Conservation (phyloP, 331 rosid genomes). For the Acacia concinna region DNA sequence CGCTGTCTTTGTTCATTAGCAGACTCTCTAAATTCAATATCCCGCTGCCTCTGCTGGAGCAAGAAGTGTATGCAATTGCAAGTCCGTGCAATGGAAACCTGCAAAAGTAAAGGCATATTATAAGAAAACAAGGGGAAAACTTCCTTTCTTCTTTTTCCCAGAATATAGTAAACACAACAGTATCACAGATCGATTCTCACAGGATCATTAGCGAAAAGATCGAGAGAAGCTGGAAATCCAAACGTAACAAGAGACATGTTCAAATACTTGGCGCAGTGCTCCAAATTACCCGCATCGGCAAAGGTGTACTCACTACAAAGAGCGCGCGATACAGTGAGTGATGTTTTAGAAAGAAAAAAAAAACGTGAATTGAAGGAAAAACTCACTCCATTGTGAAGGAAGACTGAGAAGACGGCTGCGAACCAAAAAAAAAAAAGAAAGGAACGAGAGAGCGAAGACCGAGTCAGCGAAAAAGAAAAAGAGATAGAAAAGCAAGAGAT, state of each 20-base stretch:
- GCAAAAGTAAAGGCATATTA: background rate
- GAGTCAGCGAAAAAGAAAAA: constrained; percentile 24
- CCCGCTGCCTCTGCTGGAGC: constrained; percentile 96
- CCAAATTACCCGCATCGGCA: constrained; percentile 93
- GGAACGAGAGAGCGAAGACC: constrained; percentile 1
- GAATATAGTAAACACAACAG: background rate
- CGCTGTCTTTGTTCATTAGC: constrained; percentile 93
- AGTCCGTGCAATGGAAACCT: constrained; percentile 95
- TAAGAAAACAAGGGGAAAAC: background rate
- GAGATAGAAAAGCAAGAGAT: constrained; percentile 1
- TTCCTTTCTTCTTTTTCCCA: background rate
- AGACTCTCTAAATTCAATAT: constrained; percentile 84
- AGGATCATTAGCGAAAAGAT: constrained; percentile 90
- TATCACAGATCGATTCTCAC: constrained; percentile 42
- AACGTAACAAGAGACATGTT: constrained; percentile 91
- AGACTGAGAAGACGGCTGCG: constrained; percentile 68
- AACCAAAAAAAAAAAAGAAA: background rate
- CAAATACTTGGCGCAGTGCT: constrained; percentile 90
- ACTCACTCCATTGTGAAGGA: constrained; percentile 68
- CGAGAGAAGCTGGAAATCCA: constrained; percentile 95
- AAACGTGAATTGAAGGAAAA: constrained; percentile 23
- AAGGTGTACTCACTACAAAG: constrained; percentile 64
- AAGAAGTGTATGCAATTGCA: constrained; percentile 91
- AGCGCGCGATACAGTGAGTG: constrained; percentile 21
- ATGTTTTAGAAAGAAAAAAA: background rate